Conservation (phyloP, 176 grass and related monocot genomes). For the Triticum urartu region DNA sequence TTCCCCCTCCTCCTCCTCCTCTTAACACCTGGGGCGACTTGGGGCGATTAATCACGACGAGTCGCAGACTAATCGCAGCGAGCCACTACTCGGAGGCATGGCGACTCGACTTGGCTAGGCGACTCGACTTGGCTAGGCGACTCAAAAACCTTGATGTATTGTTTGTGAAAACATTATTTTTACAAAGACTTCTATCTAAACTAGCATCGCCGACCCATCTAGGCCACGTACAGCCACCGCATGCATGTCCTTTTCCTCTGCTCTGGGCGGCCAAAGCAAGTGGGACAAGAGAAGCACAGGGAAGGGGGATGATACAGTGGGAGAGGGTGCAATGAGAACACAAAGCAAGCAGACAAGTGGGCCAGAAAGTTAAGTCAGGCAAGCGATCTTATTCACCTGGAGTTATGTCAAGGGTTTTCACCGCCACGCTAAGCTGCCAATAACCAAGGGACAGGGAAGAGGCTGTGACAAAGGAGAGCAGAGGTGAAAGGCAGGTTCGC, state of each 20-base stretch:
- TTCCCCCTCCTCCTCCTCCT: too few species aligned
- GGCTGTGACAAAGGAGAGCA: not conserved
- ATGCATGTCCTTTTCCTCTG: not conserved
- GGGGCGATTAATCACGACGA: too few species aligned
- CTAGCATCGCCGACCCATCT: not conserved
- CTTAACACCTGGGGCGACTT: too few species aligned
- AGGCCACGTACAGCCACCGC: not conserved
- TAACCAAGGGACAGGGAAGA: not conserved
- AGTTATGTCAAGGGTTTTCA: not conserved
- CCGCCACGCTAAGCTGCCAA: not conserved
- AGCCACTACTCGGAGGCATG: too few species aligned
- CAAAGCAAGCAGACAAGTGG: not conserved
- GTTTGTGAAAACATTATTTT: not conserved
- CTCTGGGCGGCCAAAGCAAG: not conserved
- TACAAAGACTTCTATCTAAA: not conserved
- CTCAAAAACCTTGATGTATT: too few species aligned
- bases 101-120: too few species aligned
- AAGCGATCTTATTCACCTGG: not conserved
- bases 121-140: too few species aligned
- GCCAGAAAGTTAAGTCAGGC: not conserved
- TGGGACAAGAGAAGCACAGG: not conserved
- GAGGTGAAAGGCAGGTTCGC: not conserved
- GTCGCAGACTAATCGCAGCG: too few species aligned
- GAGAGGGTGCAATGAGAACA: not conserved
- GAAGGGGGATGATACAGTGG: not conserved